Evolutionary conservation across 495 filamentous ascomycete genomes (phyloP).

Genomic region (Neurospora sp.): DNA sequence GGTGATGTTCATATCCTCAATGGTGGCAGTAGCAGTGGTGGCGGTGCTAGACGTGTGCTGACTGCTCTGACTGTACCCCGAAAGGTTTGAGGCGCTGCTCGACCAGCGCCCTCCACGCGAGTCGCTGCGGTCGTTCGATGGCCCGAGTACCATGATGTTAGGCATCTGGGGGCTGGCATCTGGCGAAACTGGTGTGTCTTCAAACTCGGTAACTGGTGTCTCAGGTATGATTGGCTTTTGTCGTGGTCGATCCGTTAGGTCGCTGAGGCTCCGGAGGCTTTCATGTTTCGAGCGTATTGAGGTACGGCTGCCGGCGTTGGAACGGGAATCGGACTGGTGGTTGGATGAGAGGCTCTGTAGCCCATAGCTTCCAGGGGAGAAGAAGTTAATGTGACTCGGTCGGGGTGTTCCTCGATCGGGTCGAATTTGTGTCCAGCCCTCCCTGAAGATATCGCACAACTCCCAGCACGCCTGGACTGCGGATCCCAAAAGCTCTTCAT

Average conservation of each 20-base stretch:
- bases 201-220: slow-evolving; percentile 87
- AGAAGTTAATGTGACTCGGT: slow-evolving; percentile 67
- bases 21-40: slow-evolving; percentile 47
- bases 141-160: slow-evolving; percentile 78
- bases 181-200: slow-evolving; percentile 73
- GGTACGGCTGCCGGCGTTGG: slow-evolving; percentile 29
- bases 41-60: slow-evolving; percentile 64
- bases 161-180: slow-evolving; percentile 63
- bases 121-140: slow-evolving; percentile 36
- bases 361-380: slow-evolving; percentile 20
- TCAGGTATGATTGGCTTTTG: slow-evolving; percentile 47
- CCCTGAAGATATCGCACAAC: slow-evolving; percentile 84
- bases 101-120: slow-evolving; percentile 52
- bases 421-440: slow-evolving; percentile 84
- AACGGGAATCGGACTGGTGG: slow-evolving; percentile 23
- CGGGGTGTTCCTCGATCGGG: slow-evolving; percentile 81
- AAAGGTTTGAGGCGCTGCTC: slow-evolving; percentile 62
- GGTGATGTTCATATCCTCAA: slow-evolving; percentile 62
- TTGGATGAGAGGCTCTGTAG: slow-evolving; percentile 7
- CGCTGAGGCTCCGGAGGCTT: slow-evolving; percentile 29
- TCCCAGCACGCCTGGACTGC: slow-evolving; percentile 93
- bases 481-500: slow-evolving; percentile 75
- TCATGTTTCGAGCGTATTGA: slow-evolving; percentile 36
- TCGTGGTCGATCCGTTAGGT: slow-evolving; percentile 19
- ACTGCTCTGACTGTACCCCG: slow-evolving; percentile 62